These are phyloP conservation scores for Leonotis leonurus DNA, from an alignment of 257 asterid genomes.

Conservation along the genomic window DNA sequence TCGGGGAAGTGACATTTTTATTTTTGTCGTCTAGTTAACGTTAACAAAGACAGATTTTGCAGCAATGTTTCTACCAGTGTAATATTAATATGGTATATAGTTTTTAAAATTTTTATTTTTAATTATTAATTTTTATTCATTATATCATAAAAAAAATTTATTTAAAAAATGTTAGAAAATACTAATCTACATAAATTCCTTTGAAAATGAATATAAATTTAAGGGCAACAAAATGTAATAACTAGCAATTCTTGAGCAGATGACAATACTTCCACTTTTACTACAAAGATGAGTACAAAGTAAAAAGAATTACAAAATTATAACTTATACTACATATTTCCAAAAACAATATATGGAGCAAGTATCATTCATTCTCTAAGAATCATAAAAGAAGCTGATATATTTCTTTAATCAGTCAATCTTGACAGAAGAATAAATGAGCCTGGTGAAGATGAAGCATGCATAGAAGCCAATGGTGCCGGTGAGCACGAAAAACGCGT, in stretches of 20 bases:
- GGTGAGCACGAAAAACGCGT: slow-evolving; percentile 61
- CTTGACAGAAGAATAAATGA: slow-evolving; percentile 77
- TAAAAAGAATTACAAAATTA: slow-evolving; percentile 3
- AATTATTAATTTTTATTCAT: too few species aligned
- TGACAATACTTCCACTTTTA: not conserved
- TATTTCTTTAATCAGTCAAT: slow-evolving; percentile 42
- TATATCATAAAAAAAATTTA: too few species aligned
- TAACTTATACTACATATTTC: not conserved
- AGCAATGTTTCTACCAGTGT: not conserved
- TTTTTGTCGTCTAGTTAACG: slow-evolving; percentile 20
- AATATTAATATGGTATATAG: too few species aligned
- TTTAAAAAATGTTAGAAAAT: too few species aligned
- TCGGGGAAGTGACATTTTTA: slow-evolving; percentile 11
- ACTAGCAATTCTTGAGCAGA: slow-evolving; percentile 6
- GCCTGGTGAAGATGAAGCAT: slow-evolving; percentile 76
- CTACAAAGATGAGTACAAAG: slow-evolving; percentile 6
- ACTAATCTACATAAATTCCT: too few species aligned
- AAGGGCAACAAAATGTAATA: too few species aligned
- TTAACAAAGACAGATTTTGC: not conserved
- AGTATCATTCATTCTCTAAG: not conserved
- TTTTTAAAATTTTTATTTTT: not conserved
- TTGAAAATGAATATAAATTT: too few species aligned
- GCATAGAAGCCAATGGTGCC: slow-evolving; percentile 77
- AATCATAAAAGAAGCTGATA: slow-evolving; percentile 1
- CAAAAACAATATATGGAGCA: not conserved